Conservation (phyloP, 306 rosid species). For the Ziziphus jujuba region DNA sequence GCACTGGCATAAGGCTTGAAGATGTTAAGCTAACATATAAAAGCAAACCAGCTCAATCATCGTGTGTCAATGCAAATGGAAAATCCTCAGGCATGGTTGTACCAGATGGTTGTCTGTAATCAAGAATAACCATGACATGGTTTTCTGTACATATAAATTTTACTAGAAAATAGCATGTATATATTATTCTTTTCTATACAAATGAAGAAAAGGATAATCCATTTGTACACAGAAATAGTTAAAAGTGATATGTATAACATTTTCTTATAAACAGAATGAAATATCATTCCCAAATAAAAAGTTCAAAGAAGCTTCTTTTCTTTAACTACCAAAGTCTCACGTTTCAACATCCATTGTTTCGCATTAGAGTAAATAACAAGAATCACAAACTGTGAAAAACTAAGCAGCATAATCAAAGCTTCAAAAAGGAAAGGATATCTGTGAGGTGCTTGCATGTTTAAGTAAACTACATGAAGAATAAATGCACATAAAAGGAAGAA, state of each 20-base stretch:
- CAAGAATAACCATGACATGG: not conserved
- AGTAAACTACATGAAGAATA: slow-evolving; percentile 76
- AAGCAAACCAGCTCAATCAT: slow-evolving; percentile 32
- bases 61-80: slow-evolving; percentile 42
- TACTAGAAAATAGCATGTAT: too few relatives aligned
- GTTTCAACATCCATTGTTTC: slow-evolving; percentile 66
- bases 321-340: slow-evolving; percentile 33
- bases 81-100: slow-evolving; percentile 32
- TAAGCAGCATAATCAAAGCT: slow-evolving; percentile 78
- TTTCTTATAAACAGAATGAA: not conserved
- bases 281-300: not conserved
- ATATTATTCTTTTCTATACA: too few relatives aligned
- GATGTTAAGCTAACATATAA: slow-evolving; percentile 42
- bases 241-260: too few relatives aligned
- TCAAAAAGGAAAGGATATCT: slow-evolving; percentile 86
- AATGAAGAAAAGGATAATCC: too few relatives aligned
- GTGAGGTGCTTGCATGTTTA: slow-evolving; percentile 58
- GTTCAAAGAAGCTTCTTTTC: slow-evolving; percentile 62
- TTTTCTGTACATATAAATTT: too few relatives aligned
- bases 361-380: slow-evolving; percentile 58
- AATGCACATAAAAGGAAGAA: slow-evolving; percentile 34
- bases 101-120: slow-evolving; percentile 43
- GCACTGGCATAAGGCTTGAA: slow-evolving; percentile 38
- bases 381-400: slow-evolving; percentile 82
- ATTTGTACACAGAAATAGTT: too few relatives aligned